Base-by-base conservation (phyloP, 164 flowering plant genomes). In the Protea cynaroides region DNA sequence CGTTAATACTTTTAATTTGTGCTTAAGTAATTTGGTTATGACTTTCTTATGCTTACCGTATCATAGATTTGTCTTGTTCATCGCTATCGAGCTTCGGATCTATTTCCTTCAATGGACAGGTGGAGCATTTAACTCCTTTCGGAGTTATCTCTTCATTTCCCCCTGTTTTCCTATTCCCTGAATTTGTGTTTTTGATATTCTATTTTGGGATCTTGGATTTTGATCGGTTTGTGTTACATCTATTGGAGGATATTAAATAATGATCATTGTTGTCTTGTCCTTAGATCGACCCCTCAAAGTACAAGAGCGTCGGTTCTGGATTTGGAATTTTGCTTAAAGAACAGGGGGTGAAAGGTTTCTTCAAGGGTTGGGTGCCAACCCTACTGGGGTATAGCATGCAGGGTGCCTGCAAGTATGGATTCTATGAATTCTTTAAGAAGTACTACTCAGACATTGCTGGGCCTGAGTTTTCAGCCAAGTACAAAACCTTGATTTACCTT, bases 321-420 rank as follows among this genome's bases (percentile, higher is more conserved):
- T 89, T 91, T 57, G 89, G 90, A 19, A 72, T 87, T 37, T 40
- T 89, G 73, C 71, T 91, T 1, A 89, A 77, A 65, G 97, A 91
- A 73, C 97, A 89, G 64, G 97, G 97, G 6, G 9, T 77, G 10
- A 79, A 40, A 66, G 97, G 97, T 21, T 84, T 91, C 68, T 87
- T 82, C 71, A 80, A 72, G 76, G 97, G 97, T 19, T 91, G 97
- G 97, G 96, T 70, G 40, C 97, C 97, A 4, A 91, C 97, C 19
- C 38, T 87, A 66, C 72, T 88, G 37, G 97, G 97, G 44, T 91
- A 91, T 74, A 87, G 96, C 76, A 91, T 90, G 59, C 97, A 91
- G 73, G 97, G 97, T 55, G 96, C 96, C 25, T 80, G 83, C 80
- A 91, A 91, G 63, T 83, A 25, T 58, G 97, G 97, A 7, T 83